Evolutionary conservation across 1,284 basidiomycete genomes (phyloP).

Genomic region (Leccinum proliferum): DNA sequence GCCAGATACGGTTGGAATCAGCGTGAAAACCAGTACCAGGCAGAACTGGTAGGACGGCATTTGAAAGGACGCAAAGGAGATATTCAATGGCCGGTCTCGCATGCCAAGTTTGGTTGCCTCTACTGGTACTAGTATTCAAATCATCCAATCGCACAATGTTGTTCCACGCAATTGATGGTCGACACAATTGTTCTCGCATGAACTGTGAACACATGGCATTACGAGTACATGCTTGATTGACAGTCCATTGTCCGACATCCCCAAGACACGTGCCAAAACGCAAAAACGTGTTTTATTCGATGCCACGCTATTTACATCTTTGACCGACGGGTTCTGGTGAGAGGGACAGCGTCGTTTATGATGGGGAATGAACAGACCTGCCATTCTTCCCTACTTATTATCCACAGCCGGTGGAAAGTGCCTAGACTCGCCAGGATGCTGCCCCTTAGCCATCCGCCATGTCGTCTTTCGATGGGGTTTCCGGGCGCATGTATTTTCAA

Average conservation of each 20-base stretch:
- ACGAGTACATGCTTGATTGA: background rate
- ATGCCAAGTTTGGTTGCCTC: background rate
- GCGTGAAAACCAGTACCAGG: too few species aligned
- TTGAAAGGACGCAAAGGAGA: too few species aligned
- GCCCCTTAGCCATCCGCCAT: conserved; percentile 91
- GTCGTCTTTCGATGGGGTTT: conserved; percentile 82
- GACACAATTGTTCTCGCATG: background rate
- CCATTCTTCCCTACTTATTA: conserved; percentile 83
- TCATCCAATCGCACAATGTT: background rate
- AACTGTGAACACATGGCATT: background rate
- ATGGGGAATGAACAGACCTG: conserved; percentile 47
- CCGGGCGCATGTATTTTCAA: conserved; percentile 88
- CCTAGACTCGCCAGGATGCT: conserved; percentile 90
- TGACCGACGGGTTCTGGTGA: conserved; percentile 46
- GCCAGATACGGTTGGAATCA: too few species aligned
- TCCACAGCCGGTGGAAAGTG: conserved; percentile 96
- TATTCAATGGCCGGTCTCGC: conserved; percentile 1
- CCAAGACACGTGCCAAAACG: background rate
- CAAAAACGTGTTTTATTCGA: conserved; percentile 2
- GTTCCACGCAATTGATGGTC: conserved; percentile 1
- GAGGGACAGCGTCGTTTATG: background rate
- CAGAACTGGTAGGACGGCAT: too few species aligned
- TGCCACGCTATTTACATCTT: conserved; percentile 53
- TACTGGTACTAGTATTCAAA: background rate
- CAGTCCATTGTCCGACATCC: background rate